Evolutionary conservation across 768 basidiomycete genomes (phyloP).

Genomic region (Macrolepiota albuminosa): DNA sequence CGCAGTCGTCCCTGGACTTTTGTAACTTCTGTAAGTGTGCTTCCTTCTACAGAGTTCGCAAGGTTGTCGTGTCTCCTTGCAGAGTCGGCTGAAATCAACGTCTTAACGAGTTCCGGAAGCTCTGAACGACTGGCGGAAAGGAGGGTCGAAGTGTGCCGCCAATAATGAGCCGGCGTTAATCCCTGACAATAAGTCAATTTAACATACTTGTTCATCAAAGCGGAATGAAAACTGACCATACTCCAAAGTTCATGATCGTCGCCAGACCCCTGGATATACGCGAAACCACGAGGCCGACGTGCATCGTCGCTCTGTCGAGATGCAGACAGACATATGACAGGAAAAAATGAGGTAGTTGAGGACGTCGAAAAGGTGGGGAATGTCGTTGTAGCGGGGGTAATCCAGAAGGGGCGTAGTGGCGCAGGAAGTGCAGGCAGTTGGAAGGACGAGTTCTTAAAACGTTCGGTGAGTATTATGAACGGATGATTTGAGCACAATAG

Average conservation of each 20-base stretch:
- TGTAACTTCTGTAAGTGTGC: conserved; percentile 2
- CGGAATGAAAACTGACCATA: conserved; percentile 38
- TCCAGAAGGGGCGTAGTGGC: conserved; percentile 85
- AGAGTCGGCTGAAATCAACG: conserved; percentile 18
- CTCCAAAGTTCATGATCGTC: conserved; percentile 95
- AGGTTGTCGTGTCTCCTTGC: conserved; percentile 2
- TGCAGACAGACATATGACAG: conserved; percentile 84
- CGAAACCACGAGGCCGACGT: conserved; percentile 62
- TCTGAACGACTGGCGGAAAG: conserved; percentile 35
- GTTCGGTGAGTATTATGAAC: not conserved
- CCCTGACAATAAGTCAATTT: not conserved
- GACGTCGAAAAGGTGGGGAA: conserved; percentile 36
- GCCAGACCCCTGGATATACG: conserved; percentile 91
- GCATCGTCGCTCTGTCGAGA: conserved; percentile 65
- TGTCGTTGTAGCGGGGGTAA: conserved; percentile 63
- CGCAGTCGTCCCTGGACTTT: conserved; percentile 10
- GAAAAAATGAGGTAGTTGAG: conserved; percentile 39
- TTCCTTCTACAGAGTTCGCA: conserved; percentile 30
- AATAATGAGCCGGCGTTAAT: conserved; percentile 9
- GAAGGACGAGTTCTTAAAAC: conserved; percentile 64
- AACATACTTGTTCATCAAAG: not conserved
- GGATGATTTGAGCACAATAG: not conserved
- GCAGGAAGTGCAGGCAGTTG: conserved; percentile 48
- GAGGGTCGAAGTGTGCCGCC: conserved; percentile 7
- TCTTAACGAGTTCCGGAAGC: conserved; percentile 41